Conservation (phyloP, 2,329 filamentous ascomycete species). For the Erysiphe pisi region DNA sequence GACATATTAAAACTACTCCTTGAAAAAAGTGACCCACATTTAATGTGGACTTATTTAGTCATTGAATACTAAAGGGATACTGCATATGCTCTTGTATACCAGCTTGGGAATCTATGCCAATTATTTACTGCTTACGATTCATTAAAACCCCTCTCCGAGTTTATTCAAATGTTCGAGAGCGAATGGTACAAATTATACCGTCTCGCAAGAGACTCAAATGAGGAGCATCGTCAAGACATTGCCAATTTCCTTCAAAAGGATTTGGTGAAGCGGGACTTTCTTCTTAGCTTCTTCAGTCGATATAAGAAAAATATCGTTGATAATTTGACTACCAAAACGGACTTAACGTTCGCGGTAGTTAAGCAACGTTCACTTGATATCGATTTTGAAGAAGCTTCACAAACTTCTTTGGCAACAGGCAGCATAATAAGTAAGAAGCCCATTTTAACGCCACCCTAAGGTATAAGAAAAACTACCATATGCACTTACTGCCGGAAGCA, state of each 20-base stretch:
- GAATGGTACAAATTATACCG: not conserved
- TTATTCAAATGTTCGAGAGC: not conserved
- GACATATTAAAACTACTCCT: not conserved
- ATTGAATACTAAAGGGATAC: not conserved
- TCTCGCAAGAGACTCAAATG: not conserved
- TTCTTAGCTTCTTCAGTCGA: not conserved
- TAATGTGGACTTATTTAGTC: not conserved
- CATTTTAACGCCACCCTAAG: too few species aligned
- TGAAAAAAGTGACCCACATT: not conserved
- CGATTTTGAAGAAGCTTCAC: too few species aligned
- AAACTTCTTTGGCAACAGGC: too few species aligned
- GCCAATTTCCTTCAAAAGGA: not conserved
- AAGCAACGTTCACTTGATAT: too few species aligned
- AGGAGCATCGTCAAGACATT: not conserved
- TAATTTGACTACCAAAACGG: not conserved
- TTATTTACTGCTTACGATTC: not conserved
- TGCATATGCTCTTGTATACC: not conserved
- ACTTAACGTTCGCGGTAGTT: not conserved
- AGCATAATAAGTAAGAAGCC: too few species aligned
- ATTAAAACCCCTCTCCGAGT: not conserved
- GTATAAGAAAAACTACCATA: too few species aligned
- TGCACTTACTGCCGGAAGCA: too few species aligned
- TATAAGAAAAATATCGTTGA: constrained; percentile 18
- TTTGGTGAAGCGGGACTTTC: not conserved
- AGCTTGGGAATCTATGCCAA: not conserved